A percentile compares a stretch with the other conserved stretches of the same genome.
These are phyloP conservation scores for Crithidia mellificae DNA, from an alignment of 208 protist species.

Conservation along the genomic window DNA sequence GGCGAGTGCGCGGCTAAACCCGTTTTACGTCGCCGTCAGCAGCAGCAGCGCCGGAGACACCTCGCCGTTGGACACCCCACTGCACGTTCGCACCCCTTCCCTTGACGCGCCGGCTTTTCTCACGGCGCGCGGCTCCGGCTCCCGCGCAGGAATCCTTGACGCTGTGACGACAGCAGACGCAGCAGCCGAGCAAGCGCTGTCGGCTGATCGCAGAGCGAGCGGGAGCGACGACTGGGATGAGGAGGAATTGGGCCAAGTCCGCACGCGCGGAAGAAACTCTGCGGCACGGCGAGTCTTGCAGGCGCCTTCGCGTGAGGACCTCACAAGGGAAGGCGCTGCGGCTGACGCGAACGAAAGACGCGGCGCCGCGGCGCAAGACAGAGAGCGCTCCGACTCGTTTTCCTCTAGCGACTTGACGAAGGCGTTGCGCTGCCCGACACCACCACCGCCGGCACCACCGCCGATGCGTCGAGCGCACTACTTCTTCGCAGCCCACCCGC, in stretches of 20 bases:
- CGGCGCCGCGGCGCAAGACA: background rate
- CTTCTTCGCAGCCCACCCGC: constrained; percentile 62
- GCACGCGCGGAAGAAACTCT: background rate
- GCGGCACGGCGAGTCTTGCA: too few relatives aligned
- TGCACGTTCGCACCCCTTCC: background rate
- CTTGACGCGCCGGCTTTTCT: background rate
- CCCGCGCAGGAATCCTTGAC: too few relatives aligned
- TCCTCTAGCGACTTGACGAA: constrained; percentile 1
- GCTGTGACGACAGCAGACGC: too few relatives aligned
- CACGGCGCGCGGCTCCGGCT: background rate
- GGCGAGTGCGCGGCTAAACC: constrained; percentile 4
- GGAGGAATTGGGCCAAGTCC: constrained; percentile 14
- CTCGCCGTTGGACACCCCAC: constrained; percentile 3
- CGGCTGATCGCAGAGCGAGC: background rate
- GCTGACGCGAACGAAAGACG: too few relatives aligned
- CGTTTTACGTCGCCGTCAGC: constrained; percentile 6
- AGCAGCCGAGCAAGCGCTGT: background rate
- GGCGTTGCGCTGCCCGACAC: background rate
- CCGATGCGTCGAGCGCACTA: constrained; percentile 38
- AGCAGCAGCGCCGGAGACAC: background rate
- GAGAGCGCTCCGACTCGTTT: background rate
- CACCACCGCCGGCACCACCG: constrained; percentile 5
- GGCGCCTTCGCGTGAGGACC: background rate
- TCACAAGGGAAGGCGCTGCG: background rate
- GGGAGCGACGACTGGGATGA: constrained; percentile 37